Percentiles rank a stretch among this genome's conserved stretches.
Conservation (phyloP, 225 moss, liverwort and hornwort genomes). For the Pseudoscleropodium purum region DNA sequence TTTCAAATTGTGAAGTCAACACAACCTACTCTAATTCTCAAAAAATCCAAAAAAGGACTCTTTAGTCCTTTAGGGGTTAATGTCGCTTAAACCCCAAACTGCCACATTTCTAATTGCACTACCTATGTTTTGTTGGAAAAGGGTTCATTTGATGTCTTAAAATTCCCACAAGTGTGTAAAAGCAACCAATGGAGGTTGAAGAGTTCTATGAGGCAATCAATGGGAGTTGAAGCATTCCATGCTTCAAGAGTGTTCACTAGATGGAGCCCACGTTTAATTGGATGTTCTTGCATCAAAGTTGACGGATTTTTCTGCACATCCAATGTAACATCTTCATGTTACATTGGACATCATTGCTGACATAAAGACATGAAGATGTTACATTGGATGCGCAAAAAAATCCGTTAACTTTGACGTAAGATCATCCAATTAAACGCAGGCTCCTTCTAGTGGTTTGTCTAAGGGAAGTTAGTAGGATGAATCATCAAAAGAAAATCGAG, state of each 20-base stretch:
- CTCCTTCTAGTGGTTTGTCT: too few species aligned
- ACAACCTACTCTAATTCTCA: accelerated
- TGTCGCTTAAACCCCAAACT: accelerated
- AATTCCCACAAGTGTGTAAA: accelerated
- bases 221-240: background rate
- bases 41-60: background rate
- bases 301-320: too few species aligned
- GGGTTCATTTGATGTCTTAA: background rate
- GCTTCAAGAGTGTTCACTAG: background rate
- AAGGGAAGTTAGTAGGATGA: background rate
- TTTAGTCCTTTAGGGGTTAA: background rate
- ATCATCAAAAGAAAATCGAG: too few species aligned
- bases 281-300: too few species aligned
- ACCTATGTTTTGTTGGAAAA: background rate
- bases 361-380: too few species aligned
- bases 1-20: background rate
- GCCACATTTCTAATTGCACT: background rate
- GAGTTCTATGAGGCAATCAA: background rate
- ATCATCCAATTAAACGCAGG: too few species aligned
- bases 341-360: too few species aligned
- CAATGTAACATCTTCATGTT: too few species aligned
- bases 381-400: too few species aligned
- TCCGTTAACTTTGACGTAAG: too few species aligned
- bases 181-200: background rate
- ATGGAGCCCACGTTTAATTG: too few species aligned